Conservation (phyloP, 2,329 filamentous ascomycete genomes). For the Neospermospora avenae region DNA sequence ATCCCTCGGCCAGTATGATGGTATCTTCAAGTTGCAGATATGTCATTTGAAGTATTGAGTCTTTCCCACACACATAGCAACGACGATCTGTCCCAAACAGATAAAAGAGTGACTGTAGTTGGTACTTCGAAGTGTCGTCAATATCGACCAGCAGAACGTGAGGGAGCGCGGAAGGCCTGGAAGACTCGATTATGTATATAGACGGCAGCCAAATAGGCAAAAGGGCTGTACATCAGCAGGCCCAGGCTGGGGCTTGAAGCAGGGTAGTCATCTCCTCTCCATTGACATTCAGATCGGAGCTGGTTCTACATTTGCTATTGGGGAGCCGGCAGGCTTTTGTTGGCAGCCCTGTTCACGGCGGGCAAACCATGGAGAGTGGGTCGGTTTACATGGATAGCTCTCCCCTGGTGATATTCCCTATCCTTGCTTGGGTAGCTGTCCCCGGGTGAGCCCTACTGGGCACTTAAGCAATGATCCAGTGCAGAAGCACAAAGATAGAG, state of each 20-base stretch:
- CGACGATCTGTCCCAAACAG: slow-evolving; percentile 16
- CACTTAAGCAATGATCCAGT: not conserved
- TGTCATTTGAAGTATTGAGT: not conserved
- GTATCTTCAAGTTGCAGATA: not conserved
- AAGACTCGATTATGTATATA: not conserved
- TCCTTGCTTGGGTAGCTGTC: slow-evolving; percentile 1
- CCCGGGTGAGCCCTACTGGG: slow-evolving; percentile 1
- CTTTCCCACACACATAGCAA: not conserved
- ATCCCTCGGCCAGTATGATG: not conserved
- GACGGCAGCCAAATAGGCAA: slow-evolving; percentile 7
- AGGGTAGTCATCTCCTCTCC: not conserved
- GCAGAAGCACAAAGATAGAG: not conserved
- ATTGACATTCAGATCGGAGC: not conserved
- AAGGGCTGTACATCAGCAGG: slow-evolving; percentile 6
- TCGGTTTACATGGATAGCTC: not conserved
- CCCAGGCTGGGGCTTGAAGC: not conserved
- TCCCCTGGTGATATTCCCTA: not conserved
- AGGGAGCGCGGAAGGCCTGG: slow-evolving; percentile 1
- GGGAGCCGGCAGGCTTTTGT: slow-evolving; percentile 8
- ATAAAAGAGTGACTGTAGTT: slow-evolving; percentile 33
- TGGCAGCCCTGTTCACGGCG: not conserved
- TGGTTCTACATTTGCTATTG: not conserved
- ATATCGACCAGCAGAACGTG: not conserved
- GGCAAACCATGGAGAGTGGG: not conserved
- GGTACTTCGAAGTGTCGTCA: slow-evolving; percentile 13